Conservation (phyloP, 257 asterid species). For the Craterostigma plantagineum region DNA sequence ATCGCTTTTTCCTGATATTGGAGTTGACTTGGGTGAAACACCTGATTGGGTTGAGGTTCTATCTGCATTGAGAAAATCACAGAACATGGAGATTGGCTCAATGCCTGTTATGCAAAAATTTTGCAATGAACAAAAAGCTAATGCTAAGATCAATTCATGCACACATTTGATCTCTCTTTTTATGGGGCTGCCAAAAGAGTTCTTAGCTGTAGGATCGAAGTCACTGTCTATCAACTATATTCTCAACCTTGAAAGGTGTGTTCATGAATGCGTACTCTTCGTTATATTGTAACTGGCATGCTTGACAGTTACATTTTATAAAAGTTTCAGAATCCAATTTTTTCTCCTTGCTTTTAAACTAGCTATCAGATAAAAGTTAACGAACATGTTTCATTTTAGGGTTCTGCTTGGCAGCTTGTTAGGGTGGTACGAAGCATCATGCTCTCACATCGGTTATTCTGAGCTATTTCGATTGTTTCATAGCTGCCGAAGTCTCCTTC, state of each 20-base stretch:
- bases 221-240: constrained; percentile 34
- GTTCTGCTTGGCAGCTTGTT: constrained; percentile 50
- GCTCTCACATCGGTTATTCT: constrained; percentile 14
- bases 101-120: constrained; percentile 15
- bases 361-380: constrained; percentile 7
- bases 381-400: constrained; percentile 38
- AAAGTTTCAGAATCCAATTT: too few relatives aligned
- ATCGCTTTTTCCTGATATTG: constrained; percentile 31
- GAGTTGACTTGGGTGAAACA: constrained; percentile 29
- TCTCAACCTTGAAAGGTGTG: constrained; percentile 88
- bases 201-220: constrained; percentile 40
- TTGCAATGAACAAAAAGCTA: constrained; percentile 15
- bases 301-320: too few relatives aligned
- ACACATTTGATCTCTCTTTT: constrained; percentile 38
- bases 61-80: constrained; percentile 20
- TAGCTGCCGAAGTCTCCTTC: constrained; percentile 67
- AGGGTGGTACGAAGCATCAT: constrained; percentile 15
- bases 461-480: constrained; percentile 49
- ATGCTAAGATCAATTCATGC: constrained; percentile 27
- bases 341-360: constrained; percentile 5
- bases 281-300: too few relatives aligned
- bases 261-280: constrained; percentile 7
- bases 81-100: too few relatives aligned
- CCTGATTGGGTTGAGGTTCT: constrained; percentile 48
- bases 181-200: constrained; percentile 65